A percentile compares a stretch with the other conserved stretches of the same genome.
phyloP scores from a whole-genome alignment of 331 rosid species.

The Spiraea crenata region DNA sequence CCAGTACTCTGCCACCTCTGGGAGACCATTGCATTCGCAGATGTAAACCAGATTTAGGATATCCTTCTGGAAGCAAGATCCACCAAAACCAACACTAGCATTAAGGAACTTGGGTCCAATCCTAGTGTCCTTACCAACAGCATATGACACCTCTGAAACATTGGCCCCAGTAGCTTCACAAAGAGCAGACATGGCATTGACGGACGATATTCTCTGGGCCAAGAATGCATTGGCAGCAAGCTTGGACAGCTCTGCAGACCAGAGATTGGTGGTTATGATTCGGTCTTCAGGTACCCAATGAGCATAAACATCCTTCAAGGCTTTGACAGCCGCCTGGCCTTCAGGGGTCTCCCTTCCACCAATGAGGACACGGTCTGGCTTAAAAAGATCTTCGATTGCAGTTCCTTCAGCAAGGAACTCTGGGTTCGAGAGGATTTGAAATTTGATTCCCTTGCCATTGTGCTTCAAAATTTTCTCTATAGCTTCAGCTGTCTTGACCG shows the following conservation, averaged over 20 bases:
- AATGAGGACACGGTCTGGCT: constrained; percentile 64
- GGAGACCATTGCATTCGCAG: constrained; percentile 76
- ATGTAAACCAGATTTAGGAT: constrained; percentile 70
- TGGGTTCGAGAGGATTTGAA: constrained; percentile 71
- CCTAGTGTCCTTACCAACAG: constrained; percentile 70
- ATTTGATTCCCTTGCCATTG: constrained; percentile 68
- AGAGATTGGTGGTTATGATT: constrained; percentile 70
- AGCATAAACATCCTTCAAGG: constrained; percentile 61
- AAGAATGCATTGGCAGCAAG: constrained; percentile 80
- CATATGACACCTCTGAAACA: constrained; percentile 54
- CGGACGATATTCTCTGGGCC: constrained; percentile 79
- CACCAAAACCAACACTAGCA: constrained; percentile 79
- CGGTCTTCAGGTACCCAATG: constrained; percentile 68
- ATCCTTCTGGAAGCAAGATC: constrained; percentile 80
- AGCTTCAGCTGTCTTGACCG: constrained; percentile 80
- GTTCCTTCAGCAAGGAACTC: constrained; percentile 84
- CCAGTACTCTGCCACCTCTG: constrained; percentile 83
- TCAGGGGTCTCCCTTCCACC: constrained; percentile 77
- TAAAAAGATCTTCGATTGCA: constrained; percentile 62
- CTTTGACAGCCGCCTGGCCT: constrained; percentile 59
- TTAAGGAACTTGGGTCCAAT: constrained; percentile 73
- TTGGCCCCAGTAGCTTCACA: constrained; percentile 82
- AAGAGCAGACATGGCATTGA: constrained; percentile 78
- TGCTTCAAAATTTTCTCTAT: constrained; percentile 71
- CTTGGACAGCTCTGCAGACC: constrained; percentile 81